Evolutionary conservation across 23 red algal genomes (phyloP), one percentile per base, ranked within the genome.

Genomic region (Gracilaria vermiculophylla): DNA sequence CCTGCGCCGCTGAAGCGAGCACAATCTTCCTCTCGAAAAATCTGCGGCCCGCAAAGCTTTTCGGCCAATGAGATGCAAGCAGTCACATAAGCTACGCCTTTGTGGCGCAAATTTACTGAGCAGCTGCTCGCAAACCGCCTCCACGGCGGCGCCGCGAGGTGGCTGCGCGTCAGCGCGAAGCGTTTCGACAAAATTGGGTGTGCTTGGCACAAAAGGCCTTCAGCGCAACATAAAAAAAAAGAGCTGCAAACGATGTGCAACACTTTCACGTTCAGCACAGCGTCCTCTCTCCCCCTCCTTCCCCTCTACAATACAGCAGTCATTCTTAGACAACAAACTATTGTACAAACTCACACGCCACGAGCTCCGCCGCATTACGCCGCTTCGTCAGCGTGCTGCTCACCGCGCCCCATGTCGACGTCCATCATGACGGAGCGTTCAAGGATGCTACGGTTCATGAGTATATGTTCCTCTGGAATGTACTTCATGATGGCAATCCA

Each of bases 401-500:
- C 55, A 24, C 55, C 55, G 19, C 55, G 23, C 55, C 29, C 55
- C 64, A n/a, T 20, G 33, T 43, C 64, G 42, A 42, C 33, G 34
- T 43, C 64, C 64, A 70, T 67, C 61, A 50, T 64, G 31, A 87
- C 67, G 10, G 83, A 87, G 29, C 56, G 64, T 74, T 87, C 83
- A 15, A 87, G 67, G 14, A 77, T 61, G 53, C 64, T 42, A 11
- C 50, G 58, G 52, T 62, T 87, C 37, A 39, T 53, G 1, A 87
- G 44, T 41, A 71, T 77, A 32, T 93, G 89, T 51, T 93, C 89
- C 23, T 44, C 78, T 21, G 77, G 77, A 20, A 92, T 53, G 42
- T 34, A 82, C 11, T 77, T 66, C 65, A 93, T 77, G 15, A 85
- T 65, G 3, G 61, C 32, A 36, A 85, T 85, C 77, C 89, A 93